Percentiles rank a stretch among this genome's conserved stretches.
Evolutionary conservation across 345 rosid genomes (phyloP).

Genomic region (Salix brachista): DNA sequence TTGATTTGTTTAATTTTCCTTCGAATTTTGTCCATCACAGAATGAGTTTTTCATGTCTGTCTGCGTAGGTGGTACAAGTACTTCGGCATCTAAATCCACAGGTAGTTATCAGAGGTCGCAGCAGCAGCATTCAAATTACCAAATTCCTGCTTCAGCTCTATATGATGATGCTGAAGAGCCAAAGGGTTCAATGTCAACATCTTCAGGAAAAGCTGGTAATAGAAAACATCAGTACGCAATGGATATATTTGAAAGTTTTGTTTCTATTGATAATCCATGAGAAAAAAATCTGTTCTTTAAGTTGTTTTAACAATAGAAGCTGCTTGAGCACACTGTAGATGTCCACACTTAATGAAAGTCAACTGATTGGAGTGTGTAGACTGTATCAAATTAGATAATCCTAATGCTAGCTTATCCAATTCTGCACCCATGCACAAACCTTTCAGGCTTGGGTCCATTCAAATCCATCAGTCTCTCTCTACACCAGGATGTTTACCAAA

Average conservation of each 20-base stretch:
- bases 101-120: conserved; percentile 41
- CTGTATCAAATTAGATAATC: neutral
- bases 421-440: neutral
- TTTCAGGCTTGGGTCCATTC: neutral
- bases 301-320: neutral
- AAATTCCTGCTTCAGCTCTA: conserved; percentile 87
- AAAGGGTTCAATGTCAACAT: conserved; percentile 27
- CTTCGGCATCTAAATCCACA: conserved; percentile 40
- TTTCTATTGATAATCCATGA: neutral
- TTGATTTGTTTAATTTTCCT: neutral
- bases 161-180: conserved; percentile 58
- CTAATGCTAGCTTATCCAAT: neutral
- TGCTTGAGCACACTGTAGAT: neutral
- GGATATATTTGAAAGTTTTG: neutral
- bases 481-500: neutral
- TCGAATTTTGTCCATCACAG: neutral
- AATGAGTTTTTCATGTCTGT: conserved; percentile 12
- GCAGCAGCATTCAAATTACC: conserved; percentile 61
- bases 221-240: conserved; percentile 17
- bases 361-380: neutral
- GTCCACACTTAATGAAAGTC: neutral
- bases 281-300: neutral
- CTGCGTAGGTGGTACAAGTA: conserved; percentile 42
- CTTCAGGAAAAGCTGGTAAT: conserved; percentile 47
- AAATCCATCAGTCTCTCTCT: conserved; percentile 3